Evolutionary conservation across 2,329 filamentous ascomycete species (phyloP).

Genomic region (Escovopsis sp.): DNA sequence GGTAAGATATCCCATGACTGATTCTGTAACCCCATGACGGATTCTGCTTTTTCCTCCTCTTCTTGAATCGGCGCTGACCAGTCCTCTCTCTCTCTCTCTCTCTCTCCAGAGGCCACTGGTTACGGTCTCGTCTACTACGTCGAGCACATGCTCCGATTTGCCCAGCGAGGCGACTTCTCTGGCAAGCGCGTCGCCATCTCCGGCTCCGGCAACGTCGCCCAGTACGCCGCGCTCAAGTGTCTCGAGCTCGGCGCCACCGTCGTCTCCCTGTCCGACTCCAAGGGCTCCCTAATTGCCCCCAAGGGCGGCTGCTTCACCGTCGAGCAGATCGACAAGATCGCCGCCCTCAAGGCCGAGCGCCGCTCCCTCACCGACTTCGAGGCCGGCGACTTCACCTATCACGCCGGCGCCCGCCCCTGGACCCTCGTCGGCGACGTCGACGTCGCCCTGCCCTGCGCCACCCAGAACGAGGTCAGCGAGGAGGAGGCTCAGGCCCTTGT

Average conservation of each 20-base stretch:
- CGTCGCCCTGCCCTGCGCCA: constrained; percentile 81
- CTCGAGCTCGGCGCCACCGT: constrained; percentile 92
- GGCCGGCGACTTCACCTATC: constrained; percentile 62
- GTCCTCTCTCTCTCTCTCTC: no score
- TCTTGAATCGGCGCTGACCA: no score
- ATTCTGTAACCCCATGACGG: no score
- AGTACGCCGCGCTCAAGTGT: constrained; percentile 91
- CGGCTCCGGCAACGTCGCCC: constrained; percentile 92
- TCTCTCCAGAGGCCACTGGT: constrained; percentile 73
- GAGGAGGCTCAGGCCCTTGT: constrained; percentile 80
- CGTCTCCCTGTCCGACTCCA: constrained; percentile 84
- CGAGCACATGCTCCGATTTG: constrained; percentile 86
- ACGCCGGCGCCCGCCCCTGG: constrained; percentile 82
- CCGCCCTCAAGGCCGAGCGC: constrained; percentile 72
- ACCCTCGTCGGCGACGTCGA: constrained; percentile 78
- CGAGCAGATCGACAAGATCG: constrained; percentile 66
- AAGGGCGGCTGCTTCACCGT: constrained; percentile 58
- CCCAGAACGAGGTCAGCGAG: constrained; percentile 91
- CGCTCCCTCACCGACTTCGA: constrained; percentile 64
- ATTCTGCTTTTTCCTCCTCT: no score
- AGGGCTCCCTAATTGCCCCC: constrained; percentile 65
- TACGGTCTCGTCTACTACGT: constrained; percentile 96
- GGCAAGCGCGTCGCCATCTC: constrained; percentile 94
- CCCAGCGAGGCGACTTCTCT: constrained; percentile 68
- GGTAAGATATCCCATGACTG: no score